Percentiles rank a stretch among this genome's conserved stretches.
Evolutionary conservation across 2,329 filamentous ascomycete genomes (phyloP).

Genomic region (Phaeophleospora eucalypticola): DNA sequence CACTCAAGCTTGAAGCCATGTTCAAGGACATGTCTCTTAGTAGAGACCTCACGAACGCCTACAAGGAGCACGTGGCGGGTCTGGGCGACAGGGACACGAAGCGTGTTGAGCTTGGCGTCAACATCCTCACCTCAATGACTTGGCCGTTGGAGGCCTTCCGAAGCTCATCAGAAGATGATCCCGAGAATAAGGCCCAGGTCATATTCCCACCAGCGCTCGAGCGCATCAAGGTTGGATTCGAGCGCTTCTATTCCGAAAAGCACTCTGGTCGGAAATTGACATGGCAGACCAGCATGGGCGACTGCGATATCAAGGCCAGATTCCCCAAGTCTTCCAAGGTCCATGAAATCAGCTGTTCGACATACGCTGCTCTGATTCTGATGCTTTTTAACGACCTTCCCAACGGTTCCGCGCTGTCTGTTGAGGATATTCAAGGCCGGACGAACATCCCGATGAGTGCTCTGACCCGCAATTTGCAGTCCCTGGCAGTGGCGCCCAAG

Average conservation of each 20-base stretch:
- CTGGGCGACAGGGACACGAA: slow-evolving; percentile 55
- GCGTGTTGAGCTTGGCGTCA: slow-evolving; percentile 74
- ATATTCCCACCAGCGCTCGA: slow-evolving; percentile 73
- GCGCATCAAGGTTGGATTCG: slow-evolving; percentile 75
- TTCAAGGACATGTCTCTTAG: slow-evolving; percentile 94
- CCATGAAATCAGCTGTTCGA: slow-evolving; percentile 89
- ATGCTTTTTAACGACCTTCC: slow-evolving; percentile 80
- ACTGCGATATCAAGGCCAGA: slow-evolving; percentile 76
- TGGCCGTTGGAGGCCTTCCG: slow-evolving; percentile 90
- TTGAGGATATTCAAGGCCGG: slow-evolving; percentile 75
- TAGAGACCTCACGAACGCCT: slow-evolving; percentile 72
- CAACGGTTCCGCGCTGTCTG: slow-evolving; percentile 49
- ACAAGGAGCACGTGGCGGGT: slow-evolving; percentile 64
- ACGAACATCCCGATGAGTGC: slow-evolving; percentile 75
- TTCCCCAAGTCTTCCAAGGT: slow-evolving; percentile 62
- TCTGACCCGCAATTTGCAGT: slow-evolving; percentile 72
- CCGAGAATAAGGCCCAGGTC: slow-evolving; percentile 52
- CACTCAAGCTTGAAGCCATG: slow-evolving; percentile 90
- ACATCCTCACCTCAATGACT: slow-evolving; percentile 85
- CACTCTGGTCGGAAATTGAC: slow-evolving; percentile 84
- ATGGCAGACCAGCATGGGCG: slow-evolving; percentile 75
- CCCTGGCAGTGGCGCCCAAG: slow-evolving; percentile 77
- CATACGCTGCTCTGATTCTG: slow-evolving; percentile 86
- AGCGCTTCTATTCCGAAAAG: slow-evolving; percentile 80
- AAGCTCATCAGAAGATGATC: slow-evolving; percentile 51